Evolutionary conservation across 257 asterid species (phyloP).

Genomic region (Leonotis leonurus): DNA sequence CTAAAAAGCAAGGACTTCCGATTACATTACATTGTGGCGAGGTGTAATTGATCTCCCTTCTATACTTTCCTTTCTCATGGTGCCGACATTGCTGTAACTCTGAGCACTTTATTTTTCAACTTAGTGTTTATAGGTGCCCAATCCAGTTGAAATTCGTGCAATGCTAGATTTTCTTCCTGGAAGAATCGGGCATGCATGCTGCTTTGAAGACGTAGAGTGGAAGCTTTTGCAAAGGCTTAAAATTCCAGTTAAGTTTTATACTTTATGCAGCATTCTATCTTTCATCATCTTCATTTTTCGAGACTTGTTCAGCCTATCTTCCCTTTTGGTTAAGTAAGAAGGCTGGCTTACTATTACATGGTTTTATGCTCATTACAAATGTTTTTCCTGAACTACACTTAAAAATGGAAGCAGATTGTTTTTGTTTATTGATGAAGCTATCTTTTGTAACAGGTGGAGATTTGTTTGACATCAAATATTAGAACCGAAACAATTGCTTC

Average conservation of each 20-base stretch:
- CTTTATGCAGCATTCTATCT: constrained; percentile 11
- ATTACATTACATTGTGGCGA: constrained; percentile 94
- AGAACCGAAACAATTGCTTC: constrained; percentile 78
- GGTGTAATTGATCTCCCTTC: constrained; percentile 50
- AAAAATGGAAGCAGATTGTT: background rate
- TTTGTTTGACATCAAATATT: constrained; percentile 92
- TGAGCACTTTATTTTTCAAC: constrained; percentile 32
- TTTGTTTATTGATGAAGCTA: constrained; percentile 9
- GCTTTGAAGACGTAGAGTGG: constrained; percentile 67
- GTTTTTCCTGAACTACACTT: background rate
- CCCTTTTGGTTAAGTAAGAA: background rate
- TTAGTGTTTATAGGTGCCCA: constrained; percentile 81
- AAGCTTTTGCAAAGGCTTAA: constrained; percentile 40
- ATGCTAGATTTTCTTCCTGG: constrained; percentile 78
- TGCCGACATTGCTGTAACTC: constrained; percentile 13
- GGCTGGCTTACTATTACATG: background rate
- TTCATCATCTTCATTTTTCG: background rate
- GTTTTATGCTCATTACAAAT: background rate
- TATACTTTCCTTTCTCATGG: background rate
- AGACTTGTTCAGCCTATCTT: background rate
- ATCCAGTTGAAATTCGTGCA: constrained; percentile 62
- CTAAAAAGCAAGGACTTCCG: constrained; percentile 69
- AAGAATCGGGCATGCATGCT: constrained; percentile 98
- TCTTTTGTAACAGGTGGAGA: constrained; percentile 67
- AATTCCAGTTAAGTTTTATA: constrained; percentile 56